Evolutionary conservation across 352 stramenopile species (phyloP).

Genomic region (Pythium phragmitis): DNA sequence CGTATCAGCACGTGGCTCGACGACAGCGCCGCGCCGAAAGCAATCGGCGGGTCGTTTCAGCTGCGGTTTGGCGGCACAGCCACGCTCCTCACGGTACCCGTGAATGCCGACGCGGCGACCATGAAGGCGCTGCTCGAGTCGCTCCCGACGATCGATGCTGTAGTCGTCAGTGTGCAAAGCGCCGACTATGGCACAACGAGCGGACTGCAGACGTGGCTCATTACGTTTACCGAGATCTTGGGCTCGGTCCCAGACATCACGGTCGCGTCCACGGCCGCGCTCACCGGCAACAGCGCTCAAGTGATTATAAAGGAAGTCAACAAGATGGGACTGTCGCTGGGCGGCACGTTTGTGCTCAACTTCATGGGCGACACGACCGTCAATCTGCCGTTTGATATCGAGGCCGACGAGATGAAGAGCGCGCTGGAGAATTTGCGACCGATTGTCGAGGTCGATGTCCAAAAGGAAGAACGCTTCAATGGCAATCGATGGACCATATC

Average conservation of each 20-base stretch:
- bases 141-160: conserved; percentile 73
- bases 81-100: conserved; percentile 40
- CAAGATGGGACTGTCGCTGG: conserved; percentile 77
- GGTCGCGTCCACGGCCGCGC: conserved; percentile 46
- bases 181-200: conserved; percentile 46
- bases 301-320: conserved; percentile 71
- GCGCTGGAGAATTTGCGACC: conserved; percentile 72
- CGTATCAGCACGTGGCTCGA: conserved; percentile 80
- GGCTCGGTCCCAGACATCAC: conserved; percentile 86
- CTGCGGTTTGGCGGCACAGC: conserved; percentile 57
- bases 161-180: conserved; percentile 55
- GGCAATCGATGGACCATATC: conserved; percentile 94
- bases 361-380: conserved; percentile 90
- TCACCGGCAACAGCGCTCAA: conserved; percentile 57
- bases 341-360: conserved; percentile 92
- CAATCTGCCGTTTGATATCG: conserved; percentile 91
- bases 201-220: conserved; percentile 67
- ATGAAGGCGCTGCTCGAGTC: conserved; percentile 73
- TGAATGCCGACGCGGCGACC: conserved; percentile 28
- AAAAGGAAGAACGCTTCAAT: conserved; percentile 68
- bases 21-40: conserved; percentile 28
- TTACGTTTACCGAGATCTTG: conserved; percentile 93
- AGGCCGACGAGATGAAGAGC: conserved; percentile 78
- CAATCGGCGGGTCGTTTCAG: conserved; percentile 64
- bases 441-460: conserved; percentile 70